Percentiles rank a stretch among this genome's conserved stretches.
Conservation (phyloP, 176 grass and related monocot species). For the Bothriochloa decipiens region DNA sequence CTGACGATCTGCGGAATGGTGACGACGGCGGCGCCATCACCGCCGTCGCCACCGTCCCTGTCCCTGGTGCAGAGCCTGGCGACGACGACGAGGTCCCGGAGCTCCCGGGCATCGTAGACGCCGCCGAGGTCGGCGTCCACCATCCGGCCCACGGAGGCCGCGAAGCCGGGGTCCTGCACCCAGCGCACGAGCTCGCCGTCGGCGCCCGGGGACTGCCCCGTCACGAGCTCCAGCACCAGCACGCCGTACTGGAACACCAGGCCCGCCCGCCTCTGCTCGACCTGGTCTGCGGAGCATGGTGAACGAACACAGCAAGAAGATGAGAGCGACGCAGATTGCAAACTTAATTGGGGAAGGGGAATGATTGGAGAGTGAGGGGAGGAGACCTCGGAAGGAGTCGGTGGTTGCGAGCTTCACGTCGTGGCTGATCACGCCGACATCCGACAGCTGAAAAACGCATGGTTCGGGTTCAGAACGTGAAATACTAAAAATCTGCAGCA, state of each 20-base stretch:
- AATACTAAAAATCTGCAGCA: neutral
- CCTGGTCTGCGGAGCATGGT: slow-evolving; percentile 47
- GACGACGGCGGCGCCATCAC: neutral
- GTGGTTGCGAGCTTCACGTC: slow-evolving; percentile 22
- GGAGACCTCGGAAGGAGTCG: slow-evolving; percentile 52
- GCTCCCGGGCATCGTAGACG: slow-evolving; percentile 74
- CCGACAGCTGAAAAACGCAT: slow-evolving; percentile 61
- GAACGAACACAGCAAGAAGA: neutral
- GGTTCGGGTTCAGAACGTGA: neutral
- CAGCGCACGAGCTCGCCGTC: slow-evolving; percentile 81
- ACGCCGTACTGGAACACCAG: slow-evolving; percentile 89
- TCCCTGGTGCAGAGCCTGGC: slow-evolving; percentile 83
- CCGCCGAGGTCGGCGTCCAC: slow-evolving; percentile 92
- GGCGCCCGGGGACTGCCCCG: slow-evolving; percentile 71
- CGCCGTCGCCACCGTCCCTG: neutral
- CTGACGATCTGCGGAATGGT: slow-evolving; percentile 78
- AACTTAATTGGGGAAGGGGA: neutral
- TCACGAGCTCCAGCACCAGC: slow-evolving; percentile 92
- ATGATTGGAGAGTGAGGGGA: no score
- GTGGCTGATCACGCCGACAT: slow-evolving; percentile 46
- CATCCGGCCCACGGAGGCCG: slow-evolving; percentile 72
- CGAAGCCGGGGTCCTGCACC: slow-evolving; percentile 81
- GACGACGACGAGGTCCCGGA: slow-evolving; percentile 72
- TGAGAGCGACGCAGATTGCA: neutral
- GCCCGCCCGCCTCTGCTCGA: slow-evolving; percentile 58